These are phyloP conservation scores for Annulohypoxylon bovei DNA, from an alignment of 495 filamentous ascomycete species.

Conservation along the genomic window DNA sequence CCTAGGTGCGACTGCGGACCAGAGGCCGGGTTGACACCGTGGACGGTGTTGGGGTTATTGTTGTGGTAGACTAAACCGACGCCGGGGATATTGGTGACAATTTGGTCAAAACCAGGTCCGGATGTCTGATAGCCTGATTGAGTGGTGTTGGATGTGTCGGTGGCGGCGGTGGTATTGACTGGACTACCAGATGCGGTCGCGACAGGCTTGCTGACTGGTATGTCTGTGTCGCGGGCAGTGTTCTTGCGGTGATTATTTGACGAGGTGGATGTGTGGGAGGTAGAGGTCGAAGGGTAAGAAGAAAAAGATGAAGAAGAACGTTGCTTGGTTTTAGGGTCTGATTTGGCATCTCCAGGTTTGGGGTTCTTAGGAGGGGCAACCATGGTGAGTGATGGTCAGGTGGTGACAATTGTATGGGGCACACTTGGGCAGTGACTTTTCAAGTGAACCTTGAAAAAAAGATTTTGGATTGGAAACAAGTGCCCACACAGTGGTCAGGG, in stretches of 20 bases:
- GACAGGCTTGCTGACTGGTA: background rate
- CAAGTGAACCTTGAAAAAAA: constrained; percentile 7
- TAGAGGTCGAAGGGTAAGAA: background rate
- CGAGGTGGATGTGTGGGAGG: background rate
- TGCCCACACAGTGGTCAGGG: background rate
- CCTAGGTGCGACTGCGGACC: constrained; percentile 14
- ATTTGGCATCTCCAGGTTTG: background rate
- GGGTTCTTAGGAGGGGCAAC: background rate
- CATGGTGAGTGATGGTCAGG: constrained; percentile 14
- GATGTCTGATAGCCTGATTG: constrained; percentile 14
- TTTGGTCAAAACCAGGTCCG: constrained; percentile 32
- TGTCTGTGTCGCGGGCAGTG: background rate
- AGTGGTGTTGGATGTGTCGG: background rate
- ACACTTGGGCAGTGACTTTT: background rate
- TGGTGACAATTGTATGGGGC: background rate
- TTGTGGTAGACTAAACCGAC: constrained; percentile 31
- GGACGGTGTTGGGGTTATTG: background rate
- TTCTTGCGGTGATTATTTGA: background rate
- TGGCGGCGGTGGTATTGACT: background rate
- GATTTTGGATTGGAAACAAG: constrained; percentile 22
- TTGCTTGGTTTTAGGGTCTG: background rate
- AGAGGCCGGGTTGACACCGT: constrained; percentile 25
- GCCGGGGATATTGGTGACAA: constrained; percentile 41
- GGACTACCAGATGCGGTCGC: background rate
- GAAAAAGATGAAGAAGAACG: background rate